Base-by-base conservation (phyloP, 495 filamentous ascomycete genomes). In the Penicillium fimorum region DNA sequence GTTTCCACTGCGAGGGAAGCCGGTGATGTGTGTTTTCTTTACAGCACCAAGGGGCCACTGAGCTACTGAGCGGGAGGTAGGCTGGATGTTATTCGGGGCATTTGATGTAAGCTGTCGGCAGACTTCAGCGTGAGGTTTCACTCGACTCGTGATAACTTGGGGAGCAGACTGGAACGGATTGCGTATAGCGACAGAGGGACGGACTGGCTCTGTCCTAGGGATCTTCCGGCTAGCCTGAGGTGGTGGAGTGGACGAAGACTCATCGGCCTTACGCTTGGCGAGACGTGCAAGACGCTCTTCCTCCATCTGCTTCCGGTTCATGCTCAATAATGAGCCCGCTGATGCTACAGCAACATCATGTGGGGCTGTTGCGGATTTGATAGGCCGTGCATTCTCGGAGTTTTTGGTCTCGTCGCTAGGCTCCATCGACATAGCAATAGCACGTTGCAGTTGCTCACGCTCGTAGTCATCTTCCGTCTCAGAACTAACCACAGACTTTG, bases 301-400 rank as follows among this genome's bases (percentile, higher is more conserved):
- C 60, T 97, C 93, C 90, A 96, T 94, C 56, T 86, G 78, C 67
- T 87, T 89, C 10, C 92, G 82, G 69, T 96, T 80, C 0, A 92
- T 68, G 0, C 83, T 84, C 4, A 78, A 50, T 0, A 83, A 41
- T 5, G 11, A 10, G 2, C 76, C 66, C 11, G 69, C 48, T 1
- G 49, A 29, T 11, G 35, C 7, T 38, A 27, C 47, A 13, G 48
- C 7, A n/a, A 35, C 18, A 1, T n/a, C 49, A 17, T 5, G 35
- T 4, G 33, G 17, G 27, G 18, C 17, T 10, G 5, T 20, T 2
- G 42, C 5, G 17, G 2, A 17, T 8, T 27, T 29, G 13, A 20
- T 4, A n/a, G 53, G 27, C 24, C 58, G 18, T 8, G 20, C n/a
- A 47, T 50, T 42, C 42, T 54, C 40, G 17, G 42, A 32, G 41